Base-by-base conservation (phyloP, 2,329 filamentous ascomycete species). In the Exophiala dermatitidis region DNA sequence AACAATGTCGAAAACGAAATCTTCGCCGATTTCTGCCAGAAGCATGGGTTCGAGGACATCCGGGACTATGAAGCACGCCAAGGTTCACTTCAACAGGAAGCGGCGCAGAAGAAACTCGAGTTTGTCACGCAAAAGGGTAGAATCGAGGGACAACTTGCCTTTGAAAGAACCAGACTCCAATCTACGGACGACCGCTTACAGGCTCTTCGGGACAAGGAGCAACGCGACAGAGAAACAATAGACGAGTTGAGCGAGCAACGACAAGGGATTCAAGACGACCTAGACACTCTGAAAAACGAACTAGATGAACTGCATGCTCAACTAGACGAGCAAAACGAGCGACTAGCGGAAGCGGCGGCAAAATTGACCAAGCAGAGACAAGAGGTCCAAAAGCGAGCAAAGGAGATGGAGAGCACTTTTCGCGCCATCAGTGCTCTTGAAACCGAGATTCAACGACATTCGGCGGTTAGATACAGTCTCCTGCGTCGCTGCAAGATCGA, bases 31-130 rank as follows among this genome's bases (percentile, higher is more conserved):
- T 98, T 98, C 72, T 98, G 93, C 72, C 80, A 83, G 63, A 82
- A 87, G 51, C 81, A 96, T 19, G 89, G 90, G 0, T 97, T 95
- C 68, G 78, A 81, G 53, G 85, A 94, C 64, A 94, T 98, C 60
- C 87, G 91, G 54, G 87, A 89, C 53, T 98, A 97, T 65, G 90
- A 97, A 67, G 86, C 86, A 29, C 90, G 94, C 62, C 93, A 97
- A 71, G 91, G 93, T 46, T 90, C 86, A 40, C 75, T 95, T 46
- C 90, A 97, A 69, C 88, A 95, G 68, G 89, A 97, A 67, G 87
- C 88, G 42, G 84, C 85, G 0, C 84, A 93, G 69, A 90, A 90
- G 74, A 88, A 88, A 58, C 83, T 87, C 49, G 84, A 90, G 61
- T 97, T 95, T 63, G 86, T 85, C 52, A 83, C 86, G 3, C 93